Percentiles rank a stretch among this genome's conserved stretches.
Conservation (phyloP, 2,329 filamentous ascomycete genomes). For the Aspergillus awamori region DNA sequence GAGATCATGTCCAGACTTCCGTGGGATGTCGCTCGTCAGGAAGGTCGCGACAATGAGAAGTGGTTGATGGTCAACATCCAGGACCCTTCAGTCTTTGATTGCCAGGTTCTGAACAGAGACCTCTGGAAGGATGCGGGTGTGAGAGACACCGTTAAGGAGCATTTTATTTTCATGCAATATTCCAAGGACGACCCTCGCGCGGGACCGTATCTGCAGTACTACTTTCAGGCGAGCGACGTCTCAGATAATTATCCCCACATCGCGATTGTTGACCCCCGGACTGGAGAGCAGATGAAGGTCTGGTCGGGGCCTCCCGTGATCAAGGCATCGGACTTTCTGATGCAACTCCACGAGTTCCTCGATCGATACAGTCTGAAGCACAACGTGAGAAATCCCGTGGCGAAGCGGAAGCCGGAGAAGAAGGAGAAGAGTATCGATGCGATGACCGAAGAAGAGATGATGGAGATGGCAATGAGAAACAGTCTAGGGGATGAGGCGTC, state of each 20-base stretch:
- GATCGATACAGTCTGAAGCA: conserved; percentile 89
- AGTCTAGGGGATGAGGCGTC: conserved; percentile 66
- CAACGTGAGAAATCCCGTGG: conserved; percentile 90
- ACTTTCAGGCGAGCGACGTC: conserved; percentile 78
- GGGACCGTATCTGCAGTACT: conserved; percentile 83
- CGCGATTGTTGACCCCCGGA: conserved; percentile 91
- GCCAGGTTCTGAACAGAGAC: conserved; percentile 89
- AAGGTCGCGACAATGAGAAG: conserved; percentile 85
- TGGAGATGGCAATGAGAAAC: conserved; percentile 89
- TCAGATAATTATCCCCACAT: conserved; percentile 94
- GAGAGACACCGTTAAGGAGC: conserved; percentile 78
- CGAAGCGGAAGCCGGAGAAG: conserved; percentile 71
- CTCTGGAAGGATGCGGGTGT: conserved; percentile 89
- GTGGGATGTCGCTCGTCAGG: conserved; percentile 83
- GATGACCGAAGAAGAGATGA: conserved; percentile 97
- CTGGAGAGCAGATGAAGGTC: conserved; percentile 94
- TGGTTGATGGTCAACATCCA: conserved; percentile 97
- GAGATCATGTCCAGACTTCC: conserved; percentile 78
- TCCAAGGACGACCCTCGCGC: conserved; percentile 80
- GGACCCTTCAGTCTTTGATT: conserved; percentile 90
- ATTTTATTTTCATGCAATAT: conserved; percentile 96
- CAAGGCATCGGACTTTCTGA: conserved; percentile 76
- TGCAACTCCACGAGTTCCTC: conserved; percentile 92
- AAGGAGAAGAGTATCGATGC: conserved; percentile 75
- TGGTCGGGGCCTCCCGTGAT: conserved; percentile 88